Evolutionary conservation across 371 early-diverging fungal species (phyloP).

Genomic region (Rhizopus microsporus): DNA sequence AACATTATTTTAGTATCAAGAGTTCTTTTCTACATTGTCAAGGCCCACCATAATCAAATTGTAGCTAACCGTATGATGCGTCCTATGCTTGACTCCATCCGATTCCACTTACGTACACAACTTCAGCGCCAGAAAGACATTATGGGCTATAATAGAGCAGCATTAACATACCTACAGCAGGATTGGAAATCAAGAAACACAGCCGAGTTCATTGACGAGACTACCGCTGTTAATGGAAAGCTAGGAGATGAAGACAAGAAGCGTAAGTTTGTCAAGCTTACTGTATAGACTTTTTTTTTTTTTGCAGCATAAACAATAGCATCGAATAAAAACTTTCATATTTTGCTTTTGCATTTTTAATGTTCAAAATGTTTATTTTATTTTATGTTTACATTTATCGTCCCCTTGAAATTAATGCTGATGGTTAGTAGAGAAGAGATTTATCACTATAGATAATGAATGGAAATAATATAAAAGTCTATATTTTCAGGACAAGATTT

Average conservation of each 20-base stretch:
- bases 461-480: no score
- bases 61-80: constrained; percentile 76
- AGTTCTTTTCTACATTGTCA: constrained; percentile 78
- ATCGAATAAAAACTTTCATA: no score
- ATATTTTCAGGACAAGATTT: no score
- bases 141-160: constrained; percentile 81
- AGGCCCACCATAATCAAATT: constrained; percentile 83
- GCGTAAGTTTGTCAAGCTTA: constrained; percentile 65
- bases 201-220: constrained; percentile 74
- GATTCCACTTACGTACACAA: constrained; percentile 58
- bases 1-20: constrained; percentile 78
- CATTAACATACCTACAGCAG: constrained; percentile 66
- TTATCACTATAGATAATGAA: no score
- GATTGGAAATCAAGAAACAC: constrained; percentile 75
- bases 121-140: constrained; percentile 74
- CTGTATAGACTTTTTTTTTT: background rate
- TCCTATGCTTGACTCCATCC: constrained; percentile 75
- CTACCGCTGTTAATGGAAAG: constrained; percentile 13
- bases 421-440: no score
- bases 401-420: no score
- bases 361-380: no score
- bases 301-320: no score
- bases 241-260: constrained; percentile 64
- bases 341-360: no score
- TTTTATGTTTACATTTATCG: no score